Evolutionary conservation across 1,284 basidiomycete genomes (phyloP), one percentile per base, ranked within the genome.

Genomic region (Cutaneotrichosporon dermatis): DNA sequence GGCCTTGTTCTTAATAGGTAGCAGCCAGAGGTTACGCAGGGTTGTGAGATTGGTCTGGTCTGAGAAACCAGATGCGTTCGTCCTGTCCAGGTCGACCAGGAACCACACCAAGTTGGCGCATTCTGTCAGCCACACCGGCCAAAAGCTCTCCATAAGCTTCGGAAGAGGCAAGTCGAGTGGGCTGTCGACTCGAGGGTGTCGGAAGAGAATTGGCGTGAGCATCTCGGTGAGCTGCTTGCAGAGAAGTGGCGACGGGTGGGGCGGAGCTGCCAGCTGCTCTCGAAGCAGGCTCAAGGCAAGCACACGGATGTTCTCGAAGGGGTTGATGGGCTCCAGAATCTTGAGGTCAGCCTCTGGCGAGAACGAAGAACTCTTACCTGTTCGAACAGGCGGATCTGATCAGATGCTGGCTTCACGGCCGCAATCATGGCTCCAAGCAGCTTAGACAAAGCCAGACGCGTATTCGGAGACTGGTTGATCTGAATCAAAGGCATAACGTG

Each of bases 311-410:
- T 64, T 63, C 8, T 73, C 69, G 59, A 73, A 76, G 1, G 72
- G 73, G 57, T 75, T 73, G 3, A 61, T 57, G 11, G 71, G 70
- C 46, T 75, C 73, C n/a, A 74, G 54, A 4, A 75, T 60, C 69
- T 73, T 51, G 1, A 45, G 53, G n/a, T 41, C 44, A 13, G 12
- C 56, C 25, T 25, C 25, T 25, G 25, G 25, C 25, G 25, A 25
- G 25, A 25, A 25, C 25, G 25, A 25, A 25, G 25, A 25, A 25
- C 25, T 25, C 68, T 44, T 25, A 71, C 71, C 51, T 70, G 70
- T 57, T 68, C 65, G 45, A 66, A 66, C 1, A 74, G 62, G 12
- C 65, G 43, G 33, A 70, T 62, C 51, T 70, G 64, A 36, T 70
- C 66, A 3, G 50, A 43, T 7, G 61, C 41, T 0, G 42, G 33